Evolutionary conservation across 2,329 filamentous ascomycete genomes (phyloP).

Genomic region (Talaromyces rugulosus): DNA sequence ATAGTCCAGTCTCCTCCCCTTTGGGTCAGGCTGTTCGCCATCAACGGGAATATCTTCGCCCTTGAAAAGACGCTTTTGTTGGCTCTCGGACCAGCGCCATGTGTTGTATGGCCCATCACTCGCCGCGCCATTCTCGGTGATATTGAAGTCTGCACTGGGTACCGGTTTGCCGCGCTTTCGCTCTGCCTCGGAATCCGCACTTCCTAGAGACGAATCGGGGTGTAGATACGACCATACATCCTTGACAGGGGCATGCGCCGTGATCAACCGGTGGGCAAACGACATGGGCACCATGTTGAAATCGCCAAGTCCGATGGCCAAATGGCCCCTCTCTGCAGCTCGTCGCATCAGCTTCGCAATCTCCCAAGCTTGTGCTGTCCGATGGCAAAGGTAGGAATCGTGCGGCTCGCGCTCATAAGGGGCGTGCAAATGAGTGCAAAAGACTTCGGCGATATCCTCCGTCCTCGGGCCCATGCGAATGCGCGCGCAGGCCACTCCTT

Average conservation of each 20-base stretch:
- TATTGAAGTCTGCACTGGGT: conserved; percentile 73
- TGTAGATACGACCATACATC: conserved; percentile 84
- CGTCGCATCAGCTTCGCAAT: conserved; percentile 82
- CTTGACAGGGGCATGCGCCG: conserved; percentile 68
- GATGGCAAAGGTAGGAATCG: conserved; percentile 86
- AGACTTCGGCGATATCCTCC: conserved; percentile 76
- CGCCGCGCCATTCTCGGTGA: conserved; percentile 76
- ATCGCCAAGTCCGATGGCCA: conserved; percentile 84
- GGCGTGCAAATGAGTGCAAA: conserved; percentile 88
- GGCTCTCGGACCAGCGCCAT: conserved; percentile 78
- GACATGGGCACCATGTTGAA: conserved; percentile 95
- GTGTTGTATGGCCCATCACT: conserved; percentile 85
- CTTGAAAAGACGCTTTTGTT: conserved; percentile 64
- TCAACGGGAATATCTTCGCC: conserved; percentile 62
- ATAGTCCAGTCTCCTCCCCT: conserved; percentile 88
- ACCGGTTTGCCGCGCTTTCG: conserved; percentile 61
- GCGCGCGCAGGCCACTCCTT: conserved; percentile 80
- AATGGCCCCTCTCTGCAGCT: conserved; percentile 72
- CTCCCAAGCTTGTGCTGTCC: conserved; percentile 91
- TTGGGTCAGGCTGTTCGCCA: conserved; percentile 63
- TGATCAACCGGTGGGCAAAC: conserved; percentile 77
- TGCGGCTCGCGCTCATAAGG: conserved; percentile 76
- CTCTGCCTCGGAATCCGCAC: conserved; percentile 64
- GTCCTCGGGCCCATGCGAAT: conserved; percentile 64
- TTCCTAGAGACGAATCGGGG: conserved; percentile 76